These are phyloP conservation scores for Leucosporidium creatinivorum DNA, from an alignment of 768 basidiomycete species.

Conservation along the genomic window DNA sequence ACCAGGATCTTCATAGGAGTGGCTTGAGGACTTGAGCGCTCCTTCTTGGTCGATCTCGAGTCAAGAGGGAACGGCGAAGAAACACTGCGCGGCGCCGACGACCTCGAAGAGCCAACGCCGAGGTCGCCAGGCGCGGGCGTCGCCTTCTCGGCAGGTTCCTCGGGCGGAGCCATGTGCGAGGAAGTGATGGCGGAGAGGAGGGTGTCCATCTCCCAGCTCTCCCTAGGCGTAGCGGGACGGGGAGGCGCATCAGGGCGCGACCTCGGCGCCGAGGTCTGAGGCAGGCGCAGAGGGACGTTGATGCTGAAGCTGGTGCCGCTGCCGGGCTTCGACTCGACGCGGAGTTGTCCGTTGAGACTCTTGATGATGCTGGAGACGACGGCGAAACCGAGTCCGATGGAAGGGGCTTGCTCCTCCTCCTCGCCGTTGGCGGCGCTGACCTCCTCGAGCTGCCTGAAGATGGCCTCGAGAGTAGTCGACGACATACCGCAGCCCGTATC, in stretches of 20 bases:
- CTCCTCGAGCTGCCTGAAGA: conserved; percentile 67
- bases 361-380: conserved; percentile 74
- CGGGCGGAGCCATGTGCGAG: conserved; percentile 37
- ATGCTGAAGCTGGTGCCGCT: background rate
- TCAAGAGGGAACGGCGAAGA: too few species aligned
- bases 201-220: conserved; percentile 40
- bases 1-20: too few species aligned
- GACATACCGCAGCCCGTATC: conserved; percentile 71
- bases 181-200: conserved; percentile 43
- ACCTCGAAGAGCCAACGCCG: too few species aligned
- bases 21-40: too few species aligned
- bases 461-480: conserved; percentile 59
- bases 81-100: too few species aligned
- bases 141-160: conserved; percentile 13
- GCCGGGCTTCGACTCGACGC: background rate
- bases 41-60: too few species aligned
- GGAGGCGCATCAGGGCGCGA: too few species aligned
- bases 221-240: too few species aligned
- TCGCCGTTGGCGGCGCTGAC: too few species aligned
- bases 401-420: background rate
- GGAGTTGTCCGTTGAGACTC: too few species aligned
- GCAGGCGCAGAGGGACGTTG: background rate
- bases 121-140: too few species aligned
- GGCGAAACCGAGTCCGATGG: conserved; percentile 62
- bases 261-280: too few species aligned